Evolutionary conservation across 75 land plant species (phyloP), one percentile per base, ranked within the genome.

Genomic region (Cupressus sempervirens): DNA sequence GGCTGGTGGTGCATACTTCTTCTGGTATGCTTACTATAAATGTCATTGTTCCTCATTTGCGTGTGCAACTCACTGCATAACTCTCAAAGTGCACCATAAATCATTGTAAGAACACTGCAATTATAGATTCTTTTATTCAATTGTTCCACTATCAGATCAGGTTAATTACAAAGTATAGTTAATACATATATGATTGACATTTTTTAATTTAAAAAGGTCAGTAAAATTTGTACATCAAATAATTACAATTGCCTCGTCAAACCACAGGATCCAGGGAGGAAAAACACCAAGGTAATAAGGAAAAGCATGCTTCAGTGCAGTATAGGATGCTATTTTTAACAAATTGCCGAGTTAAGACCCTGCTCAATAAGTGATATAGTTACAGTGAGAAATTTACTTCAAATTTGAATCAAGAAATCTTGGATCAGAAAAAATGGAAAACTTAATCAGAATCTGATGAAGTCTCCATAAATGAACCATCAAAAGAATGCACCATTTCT

Each of bases 401-500:
- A 80, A 40, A 18, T 80, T 14, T 7, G 29, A 43, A 4, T 35
- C 10, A 9, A 40, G 15, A 3, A 80, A 34, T 80, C 43, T 35
- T 38, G 40, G 40, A 38, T 38, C 2, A 38, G 82, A 41, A 20
- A 34, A 54, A 16, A 41, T 0, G 8, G 12, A 12, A 40, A 38
- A 11, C 12, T 82, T 35, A 88, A 86, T 92, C 92, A 15, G 93
- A 92, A 73, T 92, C 94, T 14, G 92, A 89, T 11, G 89, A 92
- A 5, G 12, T n/a, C 26, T 77, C 77, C 56, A 35, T 32, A 67
- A 84, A 86, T 26, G 74, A 14, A 67, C 88, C 85, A 72, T 86
- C 79, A 50, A 92, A 29, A 15, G 86, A 30, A 41, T 6, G 56
- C 34, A 91, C 87, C 89, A 93, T 87, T 52, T 92, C 90, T 20